Conservation (phyloP, 495 filamentous ascomycete genomes). For the Filosporella fistucella region DNA sequence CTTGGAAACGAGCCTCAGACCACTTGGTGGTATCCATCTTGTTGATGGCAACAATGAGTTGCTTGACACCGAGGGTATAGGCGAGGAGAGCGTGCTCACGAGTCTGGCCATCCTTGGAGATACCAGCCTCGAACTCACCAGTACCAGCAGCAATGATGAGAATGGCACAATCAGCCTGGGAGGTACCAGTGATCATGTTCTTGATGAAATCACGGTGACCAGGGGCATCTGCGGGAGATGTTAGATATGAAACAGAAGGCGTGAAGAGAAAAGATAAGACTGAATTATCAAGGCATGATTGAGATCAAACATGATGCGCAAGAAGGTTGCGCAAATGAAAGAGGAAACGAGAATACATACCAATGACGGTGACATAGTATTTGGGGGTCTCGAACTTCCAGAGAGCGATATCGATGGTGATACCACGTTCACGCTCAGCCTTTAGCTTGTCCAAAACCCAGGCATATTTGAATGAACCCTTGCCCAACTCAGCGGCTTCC, state of each 20-base stretch:
- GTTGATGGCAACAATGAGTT: constrained; percentile 99
- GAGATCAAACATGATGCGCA: too few relatives aligned
- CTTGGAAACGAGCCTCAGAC: constrained; percentile 92
- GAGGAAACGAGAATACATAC: constrained; percentile 45
- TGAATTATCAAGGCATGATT: too few relatives aligned
- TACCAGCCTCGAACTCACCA: constrained; percentile 99
- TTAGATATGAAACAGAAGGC: too few relatives aligned
- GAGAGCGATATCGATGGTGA: constrained; percentile 99
- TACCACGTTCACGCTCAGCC: constrained; percentile 99
- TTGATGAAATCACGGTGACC: constrained; percentile 99
- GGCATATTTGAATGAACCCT: constrained; percentile 99
- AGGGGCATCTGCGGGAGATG: constrained; percentile 72
- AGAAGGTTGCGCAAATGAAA: constrained; percentile 12
- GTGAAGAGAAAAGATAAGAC: too few relatives aligned
- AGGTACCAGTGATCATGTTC: constrained; percentile 99
- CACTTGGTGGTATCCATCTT: constrained; percentile 99
- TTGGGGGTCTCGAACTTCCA: constrained; percentile 99
- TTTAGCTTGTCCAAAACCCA: constrained; percentile 99
- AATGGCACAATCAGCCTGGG: constrained; percentile 99
- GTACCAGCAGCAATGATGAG: constrained; percentile 99
- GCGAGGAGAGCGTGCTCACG: constrained; percentile 99
- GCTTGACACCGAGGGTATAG: constrained; percentile 99
- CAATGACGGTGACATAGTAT: constrained; percentile 99
- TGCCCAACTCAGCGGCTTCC: constrained; percentile 99
- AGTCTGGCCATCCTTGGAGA: constrained; percentile 99